Evolutionary conservation across 1,284 basidiomycete genomes (phyloP), one percentile per base, ranked within the genome.

Genomic region (Schizophyllum amplum): DNA sequence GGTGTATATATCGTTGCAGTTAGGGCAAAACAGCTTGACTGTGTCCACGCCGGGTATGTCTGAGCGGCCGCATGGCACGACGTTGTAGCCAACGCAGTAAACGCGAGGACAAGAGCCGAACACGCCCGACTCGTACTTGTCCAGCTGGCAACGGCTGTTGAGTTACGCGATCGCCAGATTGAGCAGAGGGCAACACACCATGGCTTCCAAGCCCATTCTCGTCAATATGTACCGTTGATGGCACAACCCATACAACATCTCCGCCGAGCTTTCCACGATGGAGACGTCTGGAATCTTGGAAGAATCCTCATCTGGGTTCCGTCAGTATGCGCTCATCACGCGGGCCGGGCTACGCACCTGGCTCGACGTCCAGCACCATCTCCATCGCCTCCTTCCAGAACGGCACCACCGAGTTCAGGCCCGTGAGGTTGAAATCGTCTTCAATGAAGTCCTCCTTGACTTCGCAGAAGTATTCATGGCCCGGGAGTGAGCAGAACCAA

Each of bases 381-480:
- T 99, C 97, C 84, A 99, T 88, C 24, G 97, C 97, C 72, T 99
- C 97, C 72, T 98, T 95, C 93, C 97, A 99, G 70, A 99, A 99
- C 7, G 97, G 89, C 26, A 99, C 95, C 80, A 98, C 88, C 20
- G 85, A 82, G 69, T 94, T 95, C 63, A 99, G 75, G 1, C 97
- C 97, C 0, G 97, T 99, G 55, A 99, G 78, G 75, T 99, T 99
- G 76, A 99, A 99, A 71, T 99, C 97, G 73, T 99, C 97, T 71
- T 99, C 97, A 71, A 99, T 99, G 71, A 98, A 99, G 68, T 99
- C 96, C 69, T 99, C 95, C 56, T 90, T 86, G 21, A 98, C 94
- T 74, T 96, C 94, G 72, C 92, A 95, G 71, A 98, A 99, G 75
- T 98, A 99, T 74, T 99, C 97, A 73, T 99, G 97, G 4, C 97